Conservation (phyloP, 2,329 filamentous ascomycete genomes). For the Colletotrichum spinosum region DNA sequence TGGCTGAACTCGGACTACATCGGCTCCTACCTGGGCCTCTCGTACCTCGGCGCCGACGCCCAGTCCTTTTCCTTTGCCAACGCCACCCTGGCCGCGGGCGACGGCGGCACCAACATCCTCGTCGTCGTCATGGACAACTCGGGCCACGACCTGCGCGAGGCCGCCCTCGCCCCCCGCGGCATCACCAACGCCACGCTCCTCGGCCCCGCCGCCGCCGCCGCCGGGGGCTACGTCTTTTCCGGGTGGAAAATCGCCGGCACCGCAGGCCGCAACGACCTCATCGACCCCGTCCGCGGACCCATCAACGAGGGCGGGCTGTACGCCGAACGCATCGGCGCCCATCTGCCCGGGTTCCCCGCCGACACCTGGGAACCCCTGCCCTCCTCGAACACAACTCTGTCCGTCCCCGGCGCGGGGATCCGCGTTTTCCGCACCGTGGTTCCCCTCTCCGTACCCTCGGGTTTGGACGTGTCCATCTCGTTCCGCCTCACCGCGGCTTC, state of each 20-base stretch:
- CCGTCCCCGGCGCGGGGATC: constrained; percentile 62
- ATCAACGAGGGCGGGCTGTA: constrained; percentile 69
- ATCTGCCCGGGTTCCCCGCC: constrained; percentile 67
- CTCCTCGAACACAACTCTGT: constrained; percentile 48
- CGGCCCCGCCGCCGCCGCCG: constrained; percentile 44
- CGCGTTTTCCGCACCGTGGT: constrained; percentile 66
- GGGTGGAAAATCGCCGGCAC: constrained; percentile 70
- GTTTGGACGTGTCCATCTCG: constrained; percentile 67
- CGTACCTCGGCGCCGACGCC: constrained; percentile 50
- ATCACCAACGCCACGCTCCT: constrained; percentile 64
- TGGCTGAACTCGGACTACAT: constrained; percentile 69
- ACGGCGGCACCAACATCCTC: constrained; percentile 56
- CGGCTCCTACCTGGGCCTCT: constrained; percentile 65
- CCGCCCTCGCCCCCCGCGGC: constrained; percentile 61
- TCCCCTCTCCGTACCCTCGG: constrained; percentile 60
- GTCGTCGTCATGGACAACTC: constrained; percentile 71
- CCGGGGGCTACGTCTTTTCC: constrained; percentile 52
- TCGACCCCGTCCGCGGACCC: constrained; percentile 67
- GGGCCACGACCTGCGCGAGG: constrained; percentile 66
- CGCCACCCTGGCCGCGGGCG: constrained; percentile 52
- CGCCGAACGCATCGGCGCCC: constrained; percentile 68
- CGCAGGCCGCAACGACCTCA: constrained; percentile 61
- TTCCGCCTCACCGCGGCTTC: constrained; percentile 62
- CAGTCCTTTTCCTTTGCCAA: constrained; percentile 63
- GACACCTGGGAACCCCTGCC: constrained; percentile 52